Percentiles rank a stretch among this genome's conserved stretches.
phyloP scores from a whole-genome alignment of 345 rosid species.

The Camelina hispida region DNA sequence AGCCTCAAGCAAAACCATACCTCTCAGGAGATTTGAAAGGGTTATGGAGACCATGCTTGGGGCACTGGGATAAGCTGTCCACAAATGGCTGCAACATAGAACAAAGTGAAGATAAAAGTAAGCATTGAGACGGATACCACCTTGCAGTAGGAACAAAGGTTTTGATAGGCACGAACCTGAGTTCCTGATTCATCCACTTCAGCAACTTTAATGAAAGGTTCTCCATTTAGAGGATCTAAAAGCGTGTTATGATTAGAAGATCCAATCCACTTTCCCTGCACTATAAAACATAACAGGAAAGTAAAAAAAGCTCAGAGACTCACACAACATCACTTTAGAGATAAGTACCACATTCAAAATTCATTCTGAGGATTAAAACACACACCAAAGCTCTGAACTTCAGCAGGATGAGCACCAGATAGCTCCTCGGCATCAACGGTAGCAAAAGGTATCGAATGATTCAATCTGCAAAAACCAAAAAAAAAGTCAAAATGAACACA shows the following conservation, averaged over 20 bases:
- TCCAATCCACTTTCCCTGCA: constrained; percentile 90
- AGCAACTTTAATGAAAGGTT: constrained; percentile 82
- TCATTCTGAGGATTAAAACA: constrained; percentile 9
- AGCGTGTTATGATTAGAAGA: constrained; percentile 66
- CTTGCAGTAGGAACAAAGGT: background rate
- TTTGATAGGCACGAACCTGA: constrained; percentile 55
- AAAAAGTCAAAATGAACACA: background rate
- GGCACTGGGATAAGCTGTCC: constrained; percentile 91
- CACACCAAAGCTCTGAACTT: constrained; percentile 86
- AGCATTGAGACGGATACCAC: background rate
- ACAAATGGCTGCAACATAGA: constrained; percentile 80
- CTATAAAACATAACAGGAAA: constrained; percentile 46
- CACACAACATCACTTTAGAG: constrained; percentile 1
- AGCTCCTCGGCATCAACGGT: constrained; percentile 81
- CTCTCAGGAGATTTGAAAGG: constrained; percentile 98
- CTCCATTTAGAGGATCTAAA: constrained; percentile 95
- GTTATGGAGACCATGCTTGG: constrained; percentile 96
- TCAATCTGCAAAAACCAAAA: constrained; percentile 52
- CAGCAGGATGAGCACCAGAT: constrained; percentile 85
- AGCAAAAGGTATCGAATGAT: constrained; percentile 80
- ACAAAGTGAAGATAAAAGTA: constrained; percentile 18
- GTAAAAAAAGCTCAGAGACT: constrained; percentile 1
- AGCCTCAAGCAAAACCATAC: constrained; percentile 47
- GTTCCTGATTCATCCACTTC: constrained; percentile 77
- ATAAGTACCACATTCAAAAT: background rate